phyloP scores from a whole-genome alignment of 139 green algal species.

The Chlorella sp. region DNA sequence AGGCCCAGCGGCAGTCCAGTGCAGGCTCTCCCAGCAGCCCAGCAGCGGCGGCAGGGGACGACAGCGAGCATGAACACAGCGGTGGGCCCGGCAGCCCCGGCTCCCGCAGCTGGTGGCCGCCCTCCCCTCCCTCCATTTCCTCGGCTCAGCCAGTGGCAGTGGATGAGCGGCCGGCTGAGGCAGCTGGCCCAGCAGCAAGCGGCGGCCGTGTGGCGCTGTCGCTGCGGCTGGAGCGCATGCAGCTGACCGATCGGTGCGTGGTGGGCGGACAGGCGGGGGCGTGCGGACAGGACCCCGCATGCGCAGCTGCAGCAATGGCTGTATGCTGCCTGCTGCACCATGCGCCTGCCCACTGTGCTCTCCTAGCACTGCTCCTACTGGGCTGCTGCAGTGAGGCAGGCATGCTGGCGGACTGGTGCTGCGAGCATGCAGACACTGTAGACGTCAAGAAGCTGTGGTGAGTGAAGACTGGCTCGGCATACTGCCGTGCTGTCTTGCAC shows the following conservation, averaged over 20 bases:
- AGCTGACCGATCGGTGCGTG: constrained; percentile 51
- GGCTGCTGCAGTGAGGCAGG: constrained; percentile 46
- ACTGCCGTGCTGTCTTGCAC: too few species aligned
- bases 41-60: background rate
- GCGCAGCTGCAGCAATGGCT: too few species aligned
- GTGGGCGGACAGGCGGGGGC: too few species aligned
- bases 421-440: background rate
- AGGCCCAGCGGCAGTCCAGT: too few species aligned
- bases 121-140: background rate
- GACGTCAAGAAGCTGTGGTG: constrained; percentile 76
- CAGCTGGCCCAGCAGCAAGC: background rate
- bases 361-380: too few species aligned
- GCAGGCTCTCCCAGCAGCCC: background rate
- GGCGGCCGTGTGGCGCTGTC: constrained; percentile 20
- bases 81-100: background rate
- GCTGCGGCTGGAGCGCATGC: constrained; percentile 62
- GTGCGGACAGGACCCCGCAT: too few species aligned
- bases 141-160: background rate
- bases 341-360: too few species aligned
- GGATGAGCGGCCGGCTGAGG: background rate
- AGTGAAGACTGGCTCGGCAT: background rate
- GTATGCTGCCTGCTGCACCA: too few species aligned
- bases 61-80: background rate
- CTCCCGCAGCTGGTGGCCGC: constrained; percentile 17
- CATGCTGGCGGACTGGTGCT: constrained; percentile 55